Percentiles rank a stretch among this genome's conserved stretches.
phyloP scores from a whole-genome alignment of 164 flowering plant genomes.

The Stephania cephalantha region DNA sequence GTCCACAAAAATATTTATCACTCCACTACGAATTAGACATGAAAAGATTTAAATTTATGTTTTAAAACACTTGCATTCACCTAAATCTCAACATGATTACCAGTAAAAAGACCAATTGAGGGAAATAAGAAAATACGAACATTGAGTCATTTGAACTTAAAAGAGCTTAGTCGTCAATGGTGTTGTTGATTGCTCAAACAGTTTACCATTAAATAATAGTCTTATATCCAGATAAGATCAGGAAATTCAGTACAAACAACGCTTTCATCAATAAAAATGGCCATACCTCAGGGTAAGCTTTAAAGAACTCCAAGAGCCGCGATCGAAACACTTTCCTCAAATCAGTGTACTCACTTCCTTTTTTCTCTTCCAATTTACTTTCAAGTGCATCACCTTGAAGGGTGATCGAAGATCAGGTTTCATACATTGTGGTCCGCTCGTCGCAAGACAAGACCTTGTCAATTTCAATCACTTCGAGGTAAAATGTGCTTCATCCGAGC shows the following conservation, averaged over 20 bases:
- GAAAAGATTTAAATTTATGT: not conserved
- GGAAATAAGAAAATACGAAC: not conserved
- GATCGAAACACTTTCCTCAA: conserved; percentile 50
- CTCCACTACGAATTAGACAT: not conserved
- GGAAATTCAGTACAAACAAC: not conserved
- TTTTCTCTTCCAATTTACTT: conserved; percentile 21
- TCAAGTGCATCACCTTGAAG: conserved; percentile 36
- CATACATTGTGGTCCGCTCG: conserved; percentile 66
- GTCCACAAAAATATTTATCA: not conserved
- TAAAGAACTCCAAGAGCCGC: conserved; percentile 42
- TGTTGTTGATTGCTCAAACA: not conserved
- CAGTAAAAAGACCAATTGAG: not conserved
- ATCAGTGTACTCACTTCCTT: conserved; percentile 20
- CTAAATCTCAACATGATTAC: too few species aligned
- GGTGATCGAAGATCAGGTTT: conserved; percentile 58
- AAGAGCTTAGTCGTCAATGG: not conserved
- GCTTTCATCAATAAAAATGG: not conserved
- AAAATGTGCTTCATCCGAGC: conserved; percentile 78
- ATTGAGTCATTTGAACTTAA: not conserved
- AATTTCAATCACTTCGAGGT: conserved; percentile 57
- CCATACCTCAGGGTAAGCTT: conserved; percentile 70
- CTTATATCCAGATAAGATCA: not conserved
- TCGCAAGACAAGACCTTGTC: conserved; percentile 46
- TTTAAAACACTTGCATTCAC: not conserved
- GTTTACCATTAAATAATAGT: not conserved